Base-by-base conservation (phyloP, 78 protist genomes). In the Cyanophora paradoxa region DNA sequence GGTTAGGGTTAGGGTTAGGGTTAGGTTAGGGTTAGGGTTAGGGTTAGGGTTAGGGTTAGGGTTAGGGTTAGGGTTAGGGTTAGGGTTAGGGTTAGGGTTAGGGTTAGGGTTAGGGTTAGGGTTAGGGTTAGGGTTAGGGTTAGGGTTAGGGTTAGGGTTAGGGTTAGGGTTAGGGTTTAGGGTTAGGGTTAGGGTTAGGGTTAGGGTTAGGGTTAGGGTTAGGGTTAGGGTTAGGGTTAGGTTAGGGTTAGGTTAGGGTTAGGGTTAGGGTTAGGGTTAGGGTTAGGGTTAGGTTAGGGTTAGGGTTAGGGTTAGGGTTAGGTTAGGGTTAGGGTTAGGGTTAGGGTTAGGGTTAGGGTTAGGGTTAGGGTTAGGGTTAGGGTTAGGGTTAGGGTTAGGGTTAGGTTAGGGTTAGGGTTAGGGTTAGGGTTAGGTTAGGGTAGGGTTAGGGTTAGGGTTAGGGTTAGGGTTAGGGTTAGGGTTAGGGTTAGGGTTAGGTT, bases 401-500 rank as follows among this genome's bases (percentile, higher is more conserved):
- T n/a, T n/a, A n/a, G n/a, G n/a, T n/a, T n/a, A n/a, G n/a, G n/a
- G n/a, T n/a, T n/a, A n/a, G n/a, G n/a, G n/a, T n/a, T n/a, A 64
- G 69, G 69, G 69, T 64, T 64, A 64, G n/a, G n/a, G n/a, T n/a
- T n/a, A n/a, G n/a, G n/a, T n/a, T n/a, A n/a, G n/a, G n/a, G n/a
- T n/a, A n/a, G 69, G 69, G 69, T 64, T 64, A 64, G 69, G 69
- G 69, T n/a, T 64, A 64, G 69, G 69, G 69, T 64, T 64, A 64
- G 69, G 69, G 69, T 64, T 64, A 64, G 69, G 69, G 69, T 64
- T 64, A 64, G 69, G 69, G 69, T 64, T 64, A 64, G 69, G 69
- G 69, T 64, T 64, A 64, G 69, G 69, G 69, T 20, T 64, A 24
- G n/a, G n/a, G n/a, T n/a, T n/a, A n/a, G n/a, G n/a, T n/a, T n/a